A percentile compares a stretch with the other conserved stretches of the same genome.
These are phyloP conservation scores for Carpinus fangiana DNA, from an alignment of 306 rosid species.

Conservation along the genomic window DNA sequence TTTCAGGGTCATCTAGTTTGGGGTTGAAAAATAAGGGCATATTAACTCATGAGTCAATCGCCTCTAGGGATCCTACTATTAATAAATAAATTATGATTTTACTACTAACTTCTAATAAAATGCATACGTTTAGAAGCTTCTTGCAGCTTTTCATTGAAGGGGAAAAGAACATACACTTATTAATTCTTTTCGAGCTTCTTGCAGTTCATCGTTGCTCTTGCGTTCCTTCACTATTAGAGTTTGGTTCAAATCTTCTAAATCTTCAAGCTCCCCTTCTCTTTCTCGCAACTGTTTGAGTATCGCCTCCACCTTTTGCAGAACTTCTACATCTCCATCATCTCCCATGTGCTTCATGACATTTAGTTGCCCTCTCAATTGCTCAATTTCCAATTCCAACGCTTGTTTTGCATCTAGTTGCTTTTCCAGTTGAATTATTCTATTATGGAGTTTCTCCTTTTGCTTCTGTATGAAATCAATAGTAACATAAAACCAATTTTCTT, in stretches of 20 bases:
- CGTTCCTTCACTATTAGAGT: slow-evolving; percentile 77
- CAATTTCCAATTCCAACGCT: slow-evolving; percentile 88
- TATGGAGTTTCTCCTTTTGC: slow-evolving; percentile 76
- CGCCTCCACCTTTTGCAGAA: slow-evolving; percentile 64
- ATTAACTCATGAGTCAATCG: not conserved
- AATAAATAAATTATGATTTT: not conserved
- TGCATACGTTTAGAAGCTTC: not conserved
- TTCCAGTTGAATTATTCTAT: slow-evolving; percentile 72
- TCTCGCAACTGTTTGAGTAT: slow-evolving; percentile 70
- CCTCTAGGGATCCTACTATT: not conserved
- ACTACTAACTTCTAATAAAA: not conserved
- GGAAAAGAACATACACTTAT: slow-evolving; percentile 56
- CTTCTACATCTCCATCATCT: slow-evolving; percentile 80
- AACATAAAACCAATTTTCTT: slow-evolving; percentile 31
- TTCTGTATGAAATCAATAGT: slow-evolving; percentile 60
- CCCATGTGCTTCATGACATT: slow-evolving; percentile 81
- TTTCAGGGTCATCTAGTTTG: not conserved
- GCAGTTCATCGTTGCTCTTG: slow-evolving; percentile 88
- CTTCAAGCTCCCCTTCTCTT: slow-evolving; percentile 71
- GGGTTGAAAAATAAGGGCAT: not conserved
- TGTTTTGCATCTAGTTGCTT: slow-evolving; percentile 82
- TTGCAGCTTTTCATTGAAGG: not conserved
- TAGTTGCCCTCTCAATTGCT: slow-evolving; percentile 69
- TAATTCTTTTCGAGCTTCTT: slow-evolving; percentile 90
- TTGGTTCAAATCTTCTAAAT: slow-evolving; percentile 69